phyloP scores from a whole-genome alignment of 2,329 filamentous ascomycete genomes.

The Thelonectria rubi region DNA sequence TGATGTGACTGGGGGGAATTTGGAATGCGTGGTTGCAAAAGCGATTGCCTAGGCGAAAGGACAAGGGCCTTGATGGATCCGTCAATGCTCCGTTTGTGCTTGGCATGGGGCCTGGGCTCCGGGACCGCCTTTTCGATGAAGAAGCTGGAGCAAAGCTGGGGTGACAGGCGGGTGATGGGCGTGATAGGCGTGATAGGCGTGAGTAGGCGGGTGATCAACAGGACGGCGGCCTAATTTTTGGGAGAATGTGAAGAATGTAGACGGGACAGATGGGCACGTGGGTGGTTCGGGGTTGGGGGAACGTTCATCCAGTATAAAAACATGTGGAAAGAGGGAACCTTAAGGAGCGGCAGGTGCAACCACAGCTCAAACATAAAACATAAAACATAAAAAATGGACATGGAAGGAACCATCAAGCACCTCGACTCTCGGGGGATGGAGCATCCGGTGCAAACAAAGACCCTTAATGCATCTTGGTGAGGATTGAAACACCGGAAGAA shows the following conservation, averaged over 20 bases:
- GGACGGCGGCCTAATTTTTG: neutral
- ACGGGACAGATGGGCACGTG: neutral
- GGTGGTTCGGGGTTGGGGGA: neutral
- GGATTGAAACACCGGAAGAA: neutral
- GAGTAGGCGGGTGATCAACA: neutral
- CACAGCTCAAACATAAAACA: neutral
- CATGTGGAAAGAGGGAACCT: neutral
- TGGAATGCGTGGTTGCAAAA: neutral
- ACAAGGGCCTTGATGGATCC: neutral
- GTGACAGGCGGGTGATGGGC: neutral
- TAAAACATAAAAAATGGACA: neutral
- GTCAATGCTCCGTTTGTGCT: neutral
- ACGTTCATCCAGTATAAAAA: neutral
- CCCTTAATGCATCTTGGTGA: slow-evolving; percentile 2
- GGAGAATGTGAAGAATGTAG: neutral
- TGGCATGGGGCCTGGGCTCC: neutral
- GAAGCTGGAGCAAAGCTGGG: neutral
- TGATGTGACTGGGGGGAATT: neutral
- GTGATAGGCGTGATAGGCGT: neutral
- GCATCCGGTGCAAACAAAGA: neutral
- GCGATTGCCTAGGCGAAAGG: neutral
- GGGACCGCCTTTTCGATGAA: neutral
- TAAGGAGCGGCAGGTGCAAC: neutral
- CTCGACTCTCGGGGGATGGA: neutral
- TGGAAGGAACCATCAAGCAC: neutral